phyloP scores from a whole-genome alignment of 768 basidiomycete genomes.

The Mycena crocata region DNA sequence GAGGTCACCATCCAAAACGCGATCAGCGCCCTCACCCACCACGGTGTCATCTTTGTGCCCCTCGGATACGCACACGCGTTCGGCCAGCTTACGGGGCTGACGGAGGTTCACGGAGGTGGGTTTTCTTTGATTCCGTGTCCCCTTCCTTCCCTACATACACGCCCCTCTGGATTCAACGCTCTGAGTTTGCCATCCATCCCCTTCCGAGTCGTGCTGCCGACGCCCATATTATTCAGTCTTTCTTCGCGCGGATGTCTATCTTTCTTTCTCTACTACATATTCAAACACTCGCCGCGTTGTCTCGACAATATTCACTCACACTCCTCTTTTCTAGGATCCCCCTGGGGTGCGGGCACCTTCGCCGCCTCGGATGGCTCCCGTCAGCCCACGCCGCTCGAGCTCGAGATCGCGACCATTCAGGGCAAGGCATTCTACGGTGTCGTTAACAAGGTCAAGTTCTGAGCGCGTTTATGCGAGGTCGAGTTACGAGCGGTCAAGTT shows the following conservation, averaged over 20 bases:
- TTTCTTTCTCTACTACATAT: too few relatives aligned
- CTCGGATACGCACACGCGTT: constrained; percentile 72
- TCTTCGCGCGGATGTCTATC: too few relatives aligned
- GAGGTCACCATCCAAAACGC: constrained; percentile 65
- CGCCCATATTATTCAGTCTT: too few relatives aligned
- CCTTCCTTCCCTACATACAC: not conserved
- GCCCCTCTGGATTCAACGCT: not conserved
- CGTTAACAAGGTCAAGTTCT: constrained; percentile 16
- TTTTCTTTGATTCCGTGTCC: constrained; percentile 23
- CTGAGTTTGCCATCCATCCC: not conserved
- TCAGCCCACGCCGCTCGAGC: constrained; percentile 61
- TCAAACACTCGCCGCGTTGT: too few relatives aligned
- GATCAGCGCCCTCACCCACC: constrained; percentile 74
- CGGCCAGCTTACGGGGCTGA: constrained; percentile 50
- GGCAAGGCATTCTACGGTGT: constrained; percentile 63
- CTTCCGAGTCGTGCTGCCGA: not conserved
- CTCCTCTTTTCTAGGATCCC: constrained; percentile 66
- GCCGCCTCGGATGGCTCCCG: constrained; percentile 60
- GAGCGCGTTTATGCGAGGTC: too few relatives aligned
- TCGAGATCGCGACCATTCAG: constrained; percentile 62
- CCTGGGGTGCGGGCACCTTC: constrained; percentile 82
- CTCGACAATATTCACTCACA: constrained; percentile 18
- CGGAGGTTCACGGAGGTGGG: constrained; percentile 70
- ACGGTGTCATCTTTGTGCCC: constrained; percentile 80
- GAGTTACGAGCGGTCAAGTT: too few relatives aligned